Conservation (phyloP, 495 filamentous ascomycete genomes). For the Trichoderma asperelloides region DNA sequence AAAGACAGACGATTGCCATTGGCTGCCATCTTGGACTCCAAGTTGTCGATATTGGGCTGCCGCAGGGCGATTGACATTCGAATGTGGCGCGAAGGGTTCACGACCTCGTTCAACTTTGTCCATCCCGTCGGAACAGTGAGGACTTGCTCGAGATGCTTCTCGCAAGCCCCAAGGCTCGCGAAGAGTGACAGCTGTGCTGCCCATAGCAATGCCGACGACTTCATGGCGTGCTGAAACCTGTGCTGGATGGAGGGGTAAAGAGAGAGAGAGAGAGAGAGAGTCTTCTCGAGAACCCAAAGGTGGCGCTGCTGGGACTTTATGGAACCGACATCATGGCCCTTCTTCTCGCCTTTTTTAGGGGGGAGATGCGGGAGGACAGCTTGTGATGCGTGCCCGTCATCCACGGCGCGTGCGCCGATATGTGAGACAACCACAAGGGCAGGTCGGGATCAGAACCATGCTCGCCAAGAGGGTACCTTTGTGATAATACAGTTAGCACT, state of each 20-base stretch:
- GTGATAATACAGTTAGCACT: background rate
- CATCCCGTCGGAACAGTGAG: background rate
- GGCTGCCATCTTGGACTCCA: constrained; percentile 25
- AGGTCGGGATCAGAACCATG: background rate
- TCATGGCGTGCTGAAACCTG: background rate
- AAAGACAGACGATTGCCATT: constrained; percentile 24
- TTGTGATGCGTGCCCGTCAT: background rate
- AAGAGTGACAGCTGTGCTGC: background rate
- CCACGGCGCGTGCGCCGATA: background rate
- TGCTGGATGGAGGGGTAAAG: background rate
- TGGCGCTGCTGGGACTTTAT: background rate
- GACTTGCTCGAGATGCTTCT: background rate
- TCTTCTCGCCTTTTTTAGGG: background rate
- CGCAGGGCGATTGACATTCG: constrained; percentile 27
- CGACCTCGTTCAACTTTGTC: background rate
- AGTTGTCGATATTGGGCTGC: constrained; percentile 25
- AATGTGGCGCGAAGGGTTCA: constrained; percentile 10
- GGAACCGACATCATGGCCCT: background rate
- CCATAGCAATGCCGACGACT: background rate
- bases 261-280: background rate
- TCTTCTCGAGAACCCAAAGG: background rate
- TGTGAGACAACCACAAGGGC: constrained; percentile 2
- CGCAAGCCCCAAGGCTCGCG: background rate
- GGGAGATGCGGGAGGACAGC: background rate
- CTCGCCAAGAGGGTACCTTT: background rate